Evolutionary conservation across 768 basidiomycete genomes (phyloP).

Genomic region (Pleurotus tuber-regium): DNA sequence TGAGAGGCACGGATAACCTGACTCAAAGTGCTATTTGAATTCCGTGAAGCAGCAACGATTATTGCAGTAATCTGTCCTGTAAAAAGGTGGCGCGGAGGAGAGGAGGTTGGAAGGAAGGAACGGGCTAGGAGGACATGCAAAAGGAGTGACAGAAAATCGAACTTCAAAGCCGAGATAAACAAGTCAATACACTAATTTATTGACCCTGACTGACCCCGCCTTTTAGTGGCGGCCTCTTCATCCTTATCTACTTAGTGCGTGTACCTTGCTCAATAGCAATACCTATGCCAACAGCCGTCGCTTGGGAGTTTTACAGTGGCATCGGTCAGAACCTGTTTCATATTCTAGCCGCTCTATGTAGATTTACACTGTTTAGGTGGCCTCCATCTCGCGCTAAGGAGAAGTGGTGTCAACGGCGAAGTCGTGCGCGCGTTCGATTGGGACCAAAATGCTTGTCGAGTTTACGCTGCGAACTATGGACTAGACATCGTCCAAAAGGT

Average conservation of each 20-base stretch:
- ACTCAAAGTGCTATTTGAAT: background rate
- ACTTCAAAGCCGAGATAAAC: slow-evolving; percentile 5
- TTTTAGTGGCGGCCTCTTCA: too few species aligned
- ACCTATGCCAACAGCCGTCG: slow-evolving; percentile 12
- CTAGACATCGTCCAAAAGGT: slow-evolving; percentile 50
- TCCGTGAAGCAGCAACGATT: background rate
- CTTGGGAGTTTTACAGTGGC: slow-evolving; percentile 75
- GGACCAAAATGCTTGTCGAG: slow-evolving; percentile 72
- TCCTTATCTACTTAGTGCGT: too few species aligned
- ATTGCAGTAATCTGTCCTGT: background rate
- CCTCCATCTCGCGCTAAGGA: slow-evolving; percentile 62
- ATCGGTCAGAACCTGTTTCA: slow-evolving; percentile 50
- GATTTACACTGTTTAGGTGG: slow-evolving; percentile 47
- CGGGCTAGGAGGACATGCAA: background rate
- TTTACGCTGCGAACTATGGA: slow-evolving; percentile 65
- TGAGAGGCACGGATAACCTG: background rate
- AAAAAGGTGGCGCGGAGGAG: slow-evolving; percentile 1
- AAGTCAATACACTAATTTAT: slow-evolving; percentile 4
- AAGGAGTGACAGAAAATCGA: background rate
- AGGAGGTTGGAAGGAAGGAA: background rate
- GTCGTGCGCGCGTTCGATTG: slow-evolving; percentile 78
- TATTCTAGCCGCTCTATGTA: background rate
- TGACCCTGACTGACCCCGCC: background rate
- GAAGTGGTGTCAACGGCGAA: slow-evolving; percentile 42
- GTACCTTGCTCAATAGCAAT: too few species aligned